Evolutionary conservation across 164 flowering plant species (phyloP), one percentile per base, ranked within the genome.

Genomic region (Piper betle): DNA sequence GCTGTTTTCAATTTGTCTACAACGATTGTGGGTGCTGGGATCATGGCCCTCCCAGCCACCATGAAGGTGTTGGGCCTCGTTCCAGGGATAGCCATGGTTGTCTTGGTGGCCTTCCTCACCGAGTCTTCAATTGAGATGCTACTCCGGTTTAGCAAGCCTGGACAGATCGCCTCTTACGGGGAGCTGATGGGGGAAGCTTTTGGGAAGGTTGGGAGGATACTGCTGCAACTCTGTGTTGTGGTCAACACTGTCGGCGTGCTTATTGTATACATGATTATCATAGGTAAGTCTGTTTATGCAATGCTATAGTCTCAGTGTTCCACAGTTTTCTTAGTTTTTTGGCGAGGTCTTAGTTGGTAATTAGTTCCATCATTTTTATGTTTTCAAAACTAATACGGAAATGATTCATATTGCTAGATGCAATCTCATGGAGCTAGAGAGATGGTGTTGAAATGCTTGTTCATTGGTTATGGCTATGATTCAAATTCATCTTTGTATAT

Each of bases 21-120:
- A 1, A 87, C 98, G 1, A 73, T 92, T 61, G 80, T 92, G 58
- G 98, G 98, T 46, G 95, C 98, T 46, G 98, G 98, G 39, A 89
- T 92, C 73, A 92, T 92, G 98, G 87, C 95, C 18, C 76, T 92
- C 70, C 98, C 96, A 37, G 98, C 98, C 0, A 84, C 95, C 37
- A 85, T 92, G 91, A 89, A 88, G 67, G 91, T 80, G 46, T 58
- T 92, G 52, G 98, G 96, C n/a, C 84, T 92, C 54, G 79, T 55
- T 20, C 80, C 77, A 52, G 98, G 96, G 38, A 75, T 87, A 62
- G 69, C 71, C 20, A 63, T 80, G 77, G 87, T 92, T n/a, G 57
- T 89, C 53, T 78, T 88, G 39, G 78, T 92, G 77, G 98, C 92
- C 0, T 75, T 92, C 62, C 65, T 92, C 68, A 78, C 96, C 0